Percentiles rank a stretch among this genome's conserved stretches.
phyloP scores from a whole-genome alignment of 179 eudicot species.

The Silene noctiflora region DNA sequence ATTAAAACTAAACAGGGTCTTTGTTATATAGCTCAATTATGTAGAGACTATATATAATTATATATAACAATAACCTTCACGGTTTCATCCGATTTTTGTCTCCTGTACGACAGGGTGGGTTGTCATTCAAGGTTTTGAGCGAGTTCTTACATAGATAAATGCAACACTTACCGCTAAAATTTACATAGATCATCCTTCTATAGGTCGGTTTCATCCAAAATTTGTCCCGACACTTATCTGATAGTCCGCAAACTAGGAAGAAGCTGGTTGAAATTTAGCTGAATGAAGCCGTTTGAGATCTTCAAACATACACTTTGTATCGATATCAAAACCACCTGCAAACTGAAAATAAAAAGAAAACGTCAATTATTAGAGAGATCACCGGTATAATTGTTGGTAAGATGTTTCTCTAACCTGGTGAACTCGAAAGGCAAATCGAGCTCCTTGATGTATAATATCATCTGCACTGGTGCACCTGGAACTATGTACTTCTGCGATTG shows the following conservation, averaged over 20 bases:
- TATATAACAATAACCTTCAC: too few relatives aligned
- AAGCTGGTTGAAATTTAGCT: slow-evolving; percentile 7
- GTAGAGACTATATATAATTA: too few relatives aligned
- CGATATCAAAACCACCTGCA: slow-evolving; percentile 70
- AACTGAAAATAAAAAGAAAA: slow-evolving; percentile 37
- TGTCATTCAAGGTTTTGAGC: background rate
- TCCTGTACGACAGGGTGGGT: too few relatives aligned
- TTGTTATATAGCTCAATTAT: too few relatives aligned
- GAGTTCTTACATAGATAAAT: background rate
- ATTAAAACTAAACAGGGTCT: too few relatives aligned
- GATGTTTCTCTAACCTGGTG: slow-evolving; percentile 47
- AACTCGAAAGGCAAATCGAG: slow-evolving; percentile 67
- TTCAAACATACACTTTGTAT: slow-evolving; percentile 52
- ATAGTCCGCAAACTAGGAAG: background rate
- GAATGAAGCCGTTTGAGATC: slow-evolving; percentile 36
- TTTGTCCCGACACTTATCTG: background rate
- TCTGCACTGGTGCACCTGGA: slow-evolving; percentile 35
- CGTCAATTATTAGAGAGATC: background rate
- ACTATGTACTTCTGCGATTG: slow-evolving; percentile 40
- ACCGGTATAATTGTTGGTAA: background rate
- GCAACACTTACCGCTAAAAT: background rate
- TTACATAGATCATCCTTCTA: background rate
- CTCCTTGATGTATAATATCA: slow-evolving; percentile 56
- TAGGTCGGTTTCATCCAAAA: background rate
- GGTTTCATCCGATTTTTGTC: too few relatives aligned